These are phyloP conservation scores for Escovopsis sp. DNA, from an alignment of 2,329 filamentous ascomycete species.

Conservation along the genomic window DNA sequence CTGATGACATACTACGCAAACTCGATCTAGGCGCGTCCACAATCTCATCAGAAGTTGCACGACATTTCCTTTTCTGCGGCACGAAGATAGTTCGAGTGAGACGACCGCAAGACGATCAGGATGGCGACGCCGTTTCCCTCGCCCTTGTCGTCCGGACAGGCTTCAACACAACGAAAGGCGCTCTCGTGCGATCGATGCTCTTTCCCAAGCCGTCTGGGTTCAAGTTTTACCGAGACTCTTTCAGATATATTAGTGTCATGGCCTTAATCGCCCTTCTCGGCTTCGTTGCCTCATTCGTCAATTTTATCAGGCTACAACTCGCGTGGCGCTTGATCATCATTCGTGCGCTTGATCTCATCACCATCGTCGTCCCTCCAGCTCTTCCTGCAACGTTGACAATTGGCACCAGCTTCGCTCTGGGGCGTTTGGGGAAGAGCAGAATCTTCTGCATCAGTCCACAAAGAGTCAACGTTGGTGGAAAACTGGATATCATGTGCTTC, in stretches of 20 bases:
- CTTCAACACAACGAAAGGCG: conserved; percentile 95
- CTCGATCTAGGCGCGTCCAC: conserved; percentile 71
- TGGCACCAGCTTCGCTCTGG: conserved; percentile 87
- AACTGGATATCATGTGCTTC: conserved; percentile 91
- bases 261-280: conserved; percentile 69
- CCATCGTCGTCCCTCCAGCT: conserved; percentile 91
- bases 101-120: conserved; percentile 70
- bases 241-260: conserved; percentile 97
- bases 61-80: conserved; percentile 84
- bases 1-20: conserved; percentile 59
- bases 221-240: conserved; percentile 96
- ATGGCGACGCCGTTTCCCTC: conserved; percentile 78
- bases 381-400: conserved; percentile 91
- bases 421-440: conserved; percentile 69
- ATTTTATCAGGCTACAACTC: conserved; percentile 74
- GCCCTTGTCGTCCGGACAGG: conserved; percentile 88
- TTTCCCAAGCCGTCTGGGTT: conserved; percentile 97
- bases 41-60: conserved; percentile 67
- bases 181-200: conserved; percentile 90
- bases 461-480: conserved; percentile 89
- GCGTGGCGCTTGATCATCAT: conserved; percentile 86
- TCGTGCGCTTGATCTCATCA: conserved; percentile 85
- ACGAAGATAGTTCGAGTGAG: conserved; percentile 90
- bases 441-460: conserved; percentile 98
- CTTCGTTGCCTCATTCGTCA: conserved; percentile 81